Conservation (phyloP, 768 basidiomycete genomes). For the Tulasnella sp. region DNA sequence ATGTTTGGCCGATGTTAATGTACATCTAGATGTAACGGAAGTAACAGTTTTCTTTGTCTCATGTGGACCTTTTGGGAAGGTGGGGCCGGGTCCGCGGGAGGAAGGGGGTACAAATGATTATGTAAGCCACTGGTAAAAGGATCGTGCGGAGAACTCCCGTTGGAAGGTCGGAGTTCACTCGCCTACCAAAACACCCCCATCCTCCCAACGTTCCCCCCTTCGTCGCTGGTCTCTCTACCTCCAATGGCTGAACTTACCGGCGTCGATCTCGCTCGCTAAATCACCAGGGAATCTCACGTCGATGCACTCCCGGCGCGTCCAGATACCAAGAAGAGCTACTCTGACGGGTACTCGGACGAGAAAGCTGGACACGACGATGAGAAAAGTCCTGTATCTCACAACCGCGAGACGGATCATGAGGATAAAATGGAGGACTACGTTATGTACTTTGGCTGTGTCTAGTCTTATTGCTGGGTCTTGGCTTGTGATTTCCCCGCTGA, state of each 20-base stretch:
- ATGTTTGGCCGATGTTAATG: too few relatives aligned
- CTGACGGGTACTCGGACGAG: not conserved
- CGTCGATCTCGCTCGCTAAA: not conserved
- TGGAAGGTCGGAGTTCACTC: not conserved
- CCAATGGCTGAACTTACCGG: not conserved
- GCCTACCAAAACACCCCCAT: not conserved
- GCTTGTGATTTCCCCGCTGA: not conserved
- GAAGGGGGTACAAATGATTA: not conserved
- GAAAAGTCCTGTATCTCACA: not conserved
- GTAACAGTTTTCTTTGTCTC: too few relatives aligned
- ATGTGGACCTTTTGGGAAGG: too few relatives aligned
- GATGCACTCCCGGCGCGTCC: not conserved
- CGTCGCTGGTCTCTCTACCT: too few relatives aligned
- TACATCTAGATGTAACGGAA: too few relatives aligned
- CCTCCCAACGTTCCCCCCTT: not conserved
- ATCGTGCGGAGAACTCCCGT: not conserved
- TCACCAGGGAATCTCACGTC: not conserved
- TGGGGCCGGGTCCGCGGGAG: too few relatives aligned
- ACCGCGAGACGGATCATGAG: not conserved
- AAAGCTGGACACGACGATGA: not conserved
- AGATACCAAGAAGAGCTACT: not conserved
- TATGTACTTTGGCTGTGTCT: too few relatives aligned
- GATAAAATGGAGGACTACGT: slow-evolving; percentile 10
- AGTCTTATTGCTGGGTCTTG: not conserved
- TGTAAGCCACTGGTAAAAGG: not conserved